Conservation (phyloP, 768 basidiomycete species). For the Lentinula aciculospora region DNA sequence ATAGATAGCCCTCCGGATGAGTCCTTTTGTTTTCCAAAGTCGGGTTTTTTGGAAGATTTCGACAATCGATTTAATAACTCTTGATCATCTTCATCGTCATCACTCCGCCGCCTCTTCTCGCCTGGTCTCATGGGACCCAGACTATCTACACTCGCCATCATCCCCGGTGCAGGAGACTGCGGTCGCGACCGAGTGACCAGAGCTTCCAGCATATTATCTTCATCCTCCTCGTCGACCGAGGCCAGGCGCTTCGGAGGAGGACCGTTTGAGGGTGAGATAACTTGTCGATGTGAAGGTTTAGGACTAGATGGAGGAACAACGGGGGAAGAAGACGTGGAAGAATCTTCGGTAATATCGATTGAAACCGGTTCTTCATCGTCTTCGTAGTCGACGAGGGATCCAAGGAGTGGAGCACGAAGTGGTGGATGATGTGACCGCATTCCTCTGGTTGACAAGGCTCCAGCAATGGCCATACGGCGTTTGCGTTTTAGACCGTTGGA, state of each 20-base stretch:
- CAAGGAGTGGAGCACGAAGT: slow-evolving; percentile 48
- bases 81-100: slow-evolving; percentile 73
- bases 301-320: slow-evolving; percentile 31
- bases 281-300: slow-evolving; percentile 31
- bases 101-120: slow-evolving; percentile 67
- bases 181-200: slow-evolving; percentile 38
- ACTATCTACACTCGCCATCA: slow-evolving; percentile 24
- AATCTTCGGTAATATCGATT: slow-evolving; percentile 3
- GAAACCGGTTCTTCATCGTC: slow-evolving; percentile 62
- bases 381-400: slow-evolving; percentile 69
- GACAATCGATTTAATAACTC: slow-evolving; percentile 58
- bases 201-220: slow-evolving; percentile 54
- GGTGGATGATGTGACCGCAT: slow-evolving; percentile 33
- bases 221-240: slow-evolving; percentile 41
- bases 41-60: slow-evolving; percentile 48
- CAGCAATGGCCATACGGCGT: slow-evolving; percentile 40
- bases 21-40: slow-evolving; percentile 43
- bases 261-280: slow-evolving; percentile 19
- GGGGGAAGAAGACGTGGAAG: slow-evolving; percentile 22
- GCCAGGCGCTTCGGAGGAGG: slow-evolving; percentile 40
- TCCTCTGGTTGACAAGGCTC: slow-evolving; percentile 30
- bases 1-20: slow-evolving; percentile 7
- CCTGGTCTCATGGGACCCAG: slow-evolving; percentile 46
- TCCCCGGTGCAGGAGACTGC: slow-evolving; percentile 30
- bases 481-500: slow-evolving; percentile 51